Percentiles rank a stretch among this genome's conserved stretches.
Conservation (phyloP, 2,329 filamentous ascomycete species). For the Metarhizium robertsii region DNA sequence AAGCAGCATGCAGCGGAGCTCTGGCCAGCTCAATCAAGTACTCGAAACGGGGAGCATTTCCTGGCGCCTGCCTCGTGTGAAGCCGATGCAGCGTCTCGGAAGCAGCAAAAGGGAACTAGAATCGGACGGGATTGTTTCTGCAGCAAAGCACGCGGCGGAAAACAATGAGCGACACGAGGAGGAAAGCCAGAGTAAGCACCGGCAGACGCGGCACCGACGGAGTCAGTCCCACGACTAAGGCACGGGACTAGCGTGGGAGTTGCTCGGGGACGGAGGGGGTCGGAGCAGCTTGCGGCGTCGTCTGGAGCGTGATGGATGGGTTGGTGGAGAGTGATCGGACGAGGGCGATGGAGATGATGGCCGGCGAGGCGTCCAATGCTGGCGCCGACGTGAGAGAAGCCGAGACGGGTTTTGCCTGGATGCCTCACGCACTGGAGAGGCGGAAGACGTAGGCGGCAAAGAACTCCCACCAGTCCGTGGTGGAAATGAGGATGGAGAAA, state of each 20-base stretch:
- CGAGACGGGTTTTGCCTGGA: no score
- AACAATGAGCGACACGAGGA: not conserved
- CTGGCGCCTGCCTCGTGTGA: not conserved
- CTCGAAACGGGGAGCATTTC: not conserved
- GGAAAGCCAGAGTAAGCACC: not conserved
- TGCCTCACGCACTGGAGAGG: no score
- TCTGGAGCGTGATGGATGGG: conserved; percentile 1
- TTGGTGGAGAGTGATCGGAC: conserved; percentile 2
- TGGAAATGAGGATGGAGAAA: no score
- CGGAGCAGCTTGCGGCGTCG: no score
- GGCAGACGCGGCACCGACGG: conserved; percentile 1
- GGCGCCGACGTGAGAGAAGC: no score
- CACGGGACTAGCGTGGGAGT: conserved; percentile 1
- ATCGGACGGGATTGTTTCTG: not conserved
- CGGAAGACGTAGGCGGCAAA: no score
- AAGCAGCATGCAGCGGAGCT: not conserved
- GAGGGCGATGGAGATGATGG: not conserved
- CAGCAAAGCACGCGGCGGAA: not conserved
- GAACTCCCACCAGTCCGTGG: no score
- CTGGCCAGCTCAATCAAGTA: not conserved
- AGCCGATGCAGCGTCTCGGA: not conserved
- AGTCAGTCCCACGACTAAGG: not conserved
- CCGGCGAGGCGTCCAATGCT: no score
- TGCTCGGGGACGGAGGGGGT: not conserved
- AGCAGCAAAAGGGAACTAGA: not conserved